Conservation (phyloP, 2,329 filamentous ascomycete species). For the Bisporella sp. region DNA sequence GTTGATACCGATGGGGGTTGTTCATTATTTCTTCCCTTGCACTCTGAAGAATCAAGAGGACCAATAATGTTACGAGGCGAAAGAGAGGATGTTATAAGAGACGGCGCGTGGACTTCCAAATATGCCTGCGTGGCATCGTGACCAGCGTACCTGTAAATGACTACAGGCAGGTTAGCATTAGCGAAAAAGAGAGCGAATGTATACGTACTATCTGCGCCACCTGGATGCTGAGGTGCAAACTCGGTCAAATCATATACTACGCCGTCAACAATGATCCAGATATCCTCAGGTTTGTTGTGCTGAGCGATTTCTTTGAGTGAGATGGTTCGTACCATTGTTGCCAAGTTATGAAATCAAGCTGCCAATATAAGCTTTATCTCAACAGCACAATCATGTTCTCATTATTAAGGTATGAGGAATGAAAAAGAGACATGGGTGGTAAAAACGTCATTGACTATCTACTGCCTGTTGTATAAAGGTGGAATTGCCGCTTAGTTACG, state of each 20-base stretch:
- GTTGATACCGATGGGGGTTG: slow-evolving; percentile 27
- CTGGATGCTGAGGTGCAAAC: slow-evolving; percentile 58
- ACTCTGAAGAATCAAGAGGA: slow-evolving; percentile 37
- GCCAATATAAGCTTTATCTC: too few species aligned
- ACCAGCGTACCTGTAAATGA: slow-evolving; percentile 44
- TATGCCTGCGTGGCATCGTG: slow-evolving; percentile 47
- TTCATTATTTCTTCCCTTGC: slow-evolving; percentile 41
- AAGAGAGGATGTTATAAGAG: slow-evolving; percentile 36
- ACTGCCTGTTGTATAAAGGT: too few species aligned
- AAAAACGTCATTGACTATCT: too few species aligned
- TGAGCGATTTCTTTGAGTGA: slow-evolving; percentile 37
- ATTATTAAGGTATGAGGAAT: too few species aligned
- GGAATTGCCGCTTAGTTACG: too few species aligned
- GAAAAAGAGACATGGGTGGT: too few species aligned
- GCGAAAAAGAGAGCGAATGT: neutral
- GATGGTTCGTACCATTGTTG: slow-evolving; percentile 22
- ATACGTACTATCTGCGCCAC: slow-evolving; percentile 44
- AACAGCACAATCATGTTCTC: too few species aligned
- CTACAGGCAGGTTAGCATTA: slow-evolving; percentile 12
- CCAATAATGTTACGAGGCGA: slow-evolving; percentile 40
- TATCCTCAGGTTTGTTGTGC: slow-evolving; percentile 42
- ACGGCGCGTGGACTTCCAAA: slow-evolving; percentile 43
- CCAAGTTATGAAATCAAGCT: too few species aligned
- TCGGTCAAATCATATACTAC: slow-evolving; percentile 62
- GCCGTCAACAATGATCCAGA: slow-evolving; percentile 64